phyloP scores from a whole-genome alignment of 2,329 filamentous ascomycete genomes.

The Calonectria henricotiae region DNA sequence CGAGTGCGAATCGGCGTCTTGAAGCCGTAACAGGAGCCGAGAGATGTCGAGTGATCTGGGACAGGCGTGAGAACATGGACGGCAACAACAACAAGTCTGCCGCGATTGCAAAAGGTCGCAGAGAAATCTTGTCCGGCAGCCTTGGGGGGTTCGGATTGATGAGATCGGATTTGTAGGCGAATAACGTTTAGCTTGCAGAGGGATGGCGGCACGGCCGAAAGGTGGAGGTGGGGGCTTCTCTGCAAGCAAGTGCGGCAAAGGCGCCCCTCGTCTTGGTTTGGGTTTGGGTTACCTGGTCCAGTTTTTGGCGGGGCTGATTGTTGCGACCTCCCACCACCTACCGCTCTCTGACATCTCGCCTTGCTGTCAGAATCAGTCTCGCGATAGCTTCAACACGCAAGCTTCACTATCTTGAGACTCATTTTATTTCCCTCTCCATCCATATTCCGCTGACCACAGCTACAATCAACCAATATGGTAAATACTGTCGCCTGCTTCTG shows the following conservation, averaged over 20 bases:
- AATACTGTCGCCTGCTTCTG: not conserved
- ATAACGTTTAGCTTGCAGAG: slow-evolving; percentile 35
- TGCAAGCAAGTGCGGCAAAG: slow-evolving; percentile 16
- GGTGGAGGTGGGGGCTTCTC: slow-evolving; percentile 34
- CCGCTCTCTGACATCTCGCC: slow-evolving; percentile 25
- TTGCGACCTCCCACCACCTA: slow-evolving; percentile 25
- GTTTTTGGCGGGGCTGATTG: slow-evolving; percentile 33
- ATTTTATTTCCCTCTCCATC: not conserved
- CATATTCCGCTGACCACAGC: not conserved
- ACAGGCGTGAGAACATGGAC: slow-evolving; percentile 83
- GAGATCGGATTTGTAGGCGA: slow-evolving; percentile 7
- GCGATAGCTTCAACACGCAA: slow-evolving; percentile 41
- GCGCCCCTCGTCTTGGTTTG: slow-evolving; percentile 14
- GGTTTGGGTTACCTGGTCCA: slow-evolving; percentile 3
- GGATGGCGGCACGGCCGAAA: slow-evolving; percentile 31
- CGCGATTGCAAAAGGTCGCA: slow-evolving; percentile 21
- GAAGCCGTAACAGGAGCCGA: slow-evolving; percentile 57
- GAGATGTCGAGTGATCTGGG: slow-evolving; percentile 82
- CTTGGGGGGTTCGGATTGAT: not conserved
- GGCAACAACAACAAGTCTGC: slow-evolving; percentile 32
- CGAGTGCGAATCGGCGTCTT: slow-evolving; percentile 51
- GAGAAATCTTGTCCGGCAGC: slow-evolving; percentile 2
- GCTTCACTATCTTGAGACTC: slow-evolving; percentile 19
- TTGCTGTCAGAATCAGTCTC: slow-evolving; percentile 18
- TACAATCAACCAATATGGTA: slow-evolving; percentile 45